A percentile compares a stretch with the other conserved stretches of the same genome.
Evolutionary conservation across 1,284 basidiomycete genomes (phyloP).

Genomic region (Puccinia horiana): DNA sequence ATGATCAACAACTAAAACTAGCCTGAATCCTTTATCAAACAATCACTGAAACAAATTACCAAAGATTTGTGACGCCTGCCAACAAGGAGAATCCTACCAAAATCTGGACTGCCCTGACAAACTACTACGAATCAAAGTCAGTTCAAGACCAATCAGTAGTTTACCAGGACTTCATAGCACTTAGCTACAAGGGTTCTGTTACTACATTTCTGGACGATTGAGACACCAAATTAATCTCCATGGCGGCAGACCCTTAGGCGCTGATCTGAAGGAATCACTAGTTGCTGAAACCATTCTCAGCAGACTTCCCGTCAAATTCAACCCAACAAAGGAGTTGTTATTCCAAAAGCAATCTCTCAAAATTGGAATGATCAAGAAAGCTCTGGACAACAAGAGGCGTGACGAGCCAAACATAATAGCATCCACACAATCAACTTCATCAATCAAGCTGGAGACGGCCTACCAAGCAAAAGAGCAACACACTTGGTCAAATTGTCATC

Average conservation of each 20-base stretch:
- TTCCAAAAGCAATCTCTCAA: not conserved
- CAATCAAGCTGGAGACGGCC: no score
- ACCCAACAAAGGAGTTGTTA: not conserved
- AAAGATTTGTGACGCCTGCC: no score
- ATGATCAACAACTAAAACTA: no score
- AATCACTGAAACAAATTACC: no score
- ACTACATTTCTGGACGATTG: not conserved
- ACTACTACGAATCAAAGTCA: slow-evolving; percentile 1
- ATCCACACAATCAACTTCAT: no score
- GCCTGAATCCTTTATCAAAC: no score
- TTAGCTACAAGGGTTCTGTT: not conserved
- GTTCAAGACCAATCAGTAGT: not conserved
- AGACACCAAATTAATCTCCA: not conserved
- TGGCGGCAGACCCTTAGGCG: not conserved
- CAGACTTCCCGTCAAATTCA: not conserved
- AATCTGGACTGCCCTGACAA: not conserved
- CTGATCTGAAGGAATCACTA: not conserved
- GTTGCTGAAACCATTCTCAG: not conserved
- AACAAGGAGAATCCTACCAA: not conserved
- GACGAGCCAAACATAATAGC: no score
- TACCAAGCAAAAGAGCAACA: no score
- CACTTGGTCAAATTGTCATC: no score
- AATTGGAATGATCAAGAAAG: not conserved
- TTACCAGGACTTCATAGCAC: not conserved
- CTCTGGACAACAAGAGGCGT: not conserved